Evolutionary conservation across 129 eudicot species (phyloP).

Genomic region (Kitagawia praeruptora): DNA sequence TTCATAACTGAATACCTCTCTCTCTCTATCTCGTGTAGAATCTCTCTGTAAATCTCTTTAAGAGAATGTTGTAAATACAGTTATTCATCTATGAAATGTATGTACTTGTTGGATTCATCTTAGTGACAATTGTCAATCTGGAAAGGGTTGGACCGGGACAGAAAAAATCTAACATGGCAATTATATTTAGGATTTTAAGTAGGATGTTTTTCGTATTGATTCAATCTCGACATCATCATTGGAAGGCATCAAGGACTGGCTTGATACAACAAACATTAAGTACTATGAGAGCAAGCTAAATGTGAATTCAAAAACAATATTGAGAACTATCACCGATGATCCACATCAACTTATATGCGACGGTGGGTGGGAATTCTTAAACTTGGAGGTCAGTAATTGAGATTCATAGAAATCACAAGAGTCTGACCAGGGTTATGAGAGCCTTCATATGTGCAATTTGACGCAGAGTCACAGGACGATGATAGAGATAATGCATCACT

Average conservation of each 20-base stretch:
- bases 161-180: constrained; percentile 53
- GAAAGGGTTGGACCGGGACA: constrained; percentile 51
- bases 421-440: constrained; percentile 48
- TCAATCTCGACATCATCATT: constrained; percentile 39
- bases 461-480: constrained; percentile 43
- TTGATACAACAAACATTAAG: constrained; percentile 42
- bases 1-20: too few relatives aligned
- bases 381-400: constrained; percentile 43
- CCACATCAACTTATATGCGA: constrained; percentile 39
- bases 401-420: constrained; percentile 41
- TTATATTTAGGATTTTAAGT: constrained; percentile 46
- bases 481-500: constrained; percentile 39
- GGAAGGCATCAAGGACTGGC: constrained; percentile 52
- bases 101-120: too few relatives aligned
- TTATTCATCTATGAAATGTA: too few relatives aligned
- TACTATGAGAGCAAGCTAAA: constrained; percentile 51
- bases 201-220: constrained; percentile 45
- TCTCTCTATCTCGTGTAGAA: too few relatives aligned
- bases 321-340: constrained; percentile 43
- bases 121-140: constrained; percentile 43
- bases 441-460: constrained; percentile 42
- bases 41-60: too few relatives aligned
- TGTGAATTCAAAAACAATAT: constrained; percentile 44
- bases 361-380: constrained; percentile 54
- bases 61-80: too few relatives aligned